Percentiles rank a stretch among this genome's conserved stretches.
Evolutionary conservation across 352 stramenopile species (phyloP).

Genomic region (Pythium rishiriense): DNA sequence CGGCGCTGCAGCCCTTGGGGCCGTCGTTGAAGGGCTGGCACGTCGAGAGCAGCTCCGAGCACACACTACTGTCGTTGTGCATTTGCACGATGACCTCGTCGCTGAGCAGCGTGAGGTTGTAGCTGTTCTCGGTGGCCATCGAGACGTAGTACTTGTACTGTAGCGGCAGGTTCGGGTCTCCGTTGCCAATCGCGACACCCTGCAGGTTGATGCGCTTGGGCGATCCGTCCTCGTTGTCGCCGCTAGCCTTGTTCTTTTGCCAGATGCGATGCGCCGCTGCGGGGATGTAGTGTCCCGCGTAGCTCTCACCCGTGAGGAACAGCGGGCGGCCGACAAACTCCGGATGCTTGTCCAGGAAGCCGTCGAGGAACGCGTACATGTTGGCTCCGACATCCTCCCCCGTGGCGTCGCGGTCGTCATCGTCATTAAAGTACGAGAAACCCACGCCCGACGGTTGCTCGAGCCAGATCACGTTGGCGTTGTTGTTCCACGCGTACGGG

Average conservation of each 20-base stretch:
- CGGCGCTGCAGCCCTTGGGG: constrained; percentile 16
- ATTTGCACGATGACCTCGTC: constrained; percentile 18
- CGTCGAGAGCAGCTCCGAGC: constrained; percentile 23
- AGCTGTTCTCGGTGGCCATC: constrained; percentile 34
- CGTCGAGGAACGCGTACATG: constrained; percentile 38
- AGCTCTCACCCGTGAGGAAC: constrained; percentile 40
- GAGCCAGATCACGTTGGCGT: constrained; percentile 41
- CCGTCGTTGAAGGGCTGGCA: constrained; percentile 22
- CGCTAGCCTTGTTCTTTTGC: constrained; percentile 18
- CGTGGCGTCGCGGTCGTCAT: constrained; percentile 29
- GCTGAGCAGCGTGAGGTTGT: constrained; percentile 30
- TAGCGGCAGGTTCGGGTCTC: constrained; percentile 26
- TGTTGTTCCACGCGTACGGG: constrained; percentile 37
- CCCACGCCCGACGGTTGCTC: constrained; percentile 25
- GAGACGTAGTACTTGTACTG: constrained; percentile 32
- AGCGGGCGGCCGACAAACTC: constrained; percentile 32
- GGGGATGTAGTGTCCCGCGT: constrained; percentile 39
- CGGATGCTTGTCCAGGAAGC: constrained; percentile 34
- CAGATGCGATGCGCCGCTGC: constrained; percentile 30
- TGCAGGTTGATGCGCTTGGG: constrained; percentile 30
- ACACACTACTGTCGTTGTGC: constrained; percentile 19
- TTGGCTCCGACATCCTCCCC: constrained; percentile 38
- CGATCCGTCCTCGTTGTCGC: constrained; percentile 6
- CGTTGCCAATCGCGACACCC: constrained; percentile 39
- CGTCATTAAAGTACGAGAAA: constrained; percentile 30